Evolutionary conservation across 768 basidiomycete genomes (phyloP), one percentile per base, ranked within the genome.

Genomic region (Chiua virens): DNA sequence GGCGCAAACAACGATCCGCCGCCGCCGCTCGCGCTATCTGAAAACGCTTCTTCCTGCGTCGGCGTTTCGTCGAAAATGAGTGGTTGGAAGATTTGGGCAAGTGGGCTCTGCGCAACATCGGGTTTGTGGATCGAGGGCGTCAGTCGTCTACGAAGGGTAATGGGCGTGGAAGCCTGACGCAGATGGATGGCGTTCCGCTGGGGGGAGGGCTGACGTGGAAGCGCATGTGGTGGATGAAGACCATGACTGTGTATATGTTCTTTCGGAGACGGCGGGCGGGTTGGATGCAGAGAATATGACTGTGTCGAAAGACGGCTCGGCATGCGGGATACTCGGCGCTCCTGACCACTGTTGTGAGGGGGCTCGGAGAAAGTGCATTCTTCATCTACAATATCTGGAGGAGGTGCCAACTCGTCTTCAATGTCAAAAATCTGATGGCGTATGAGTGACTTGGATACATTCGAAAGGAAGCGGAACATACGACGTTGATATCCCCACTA

Each of bases 31-130:
- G 57, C 48, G 1, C 22, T 44, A 28, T 62, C 59, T 14, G 52
- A 53, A 9, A 45, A 50, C 14, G 73, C 69, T 49, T 74, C 72
- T 39, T 69, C 63, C 2, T 62, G 60, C 8, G 71, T 68, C 18
- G 74, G 41, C 11, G 18, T 68, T 2, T 81, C 79, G 45, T 83
- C 80, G 15, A 87, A 70, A 7, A 82, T 47, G 18, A 90, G 55
- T 13, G 88, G 86, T 49, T 85, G 85, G 63, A 80, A 92, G 14
- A 89, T 73, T 62, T 89, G 87, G 2, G 87, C 87, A 4, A 92
- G 75, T 15, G 90, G 89, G 43, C 68, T 74, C 17, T 77, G 75
- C 2, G 67, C 57, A 10, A 61, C 43, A 23, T 69, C 69, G 6
- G 43, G 28, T 47, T 43, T 63, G 28, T 55, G 54, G 22, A 46